phyloP scores from a whole-genome alignment of 805 yeast species.

The Lachancea fermentati region DNA sequence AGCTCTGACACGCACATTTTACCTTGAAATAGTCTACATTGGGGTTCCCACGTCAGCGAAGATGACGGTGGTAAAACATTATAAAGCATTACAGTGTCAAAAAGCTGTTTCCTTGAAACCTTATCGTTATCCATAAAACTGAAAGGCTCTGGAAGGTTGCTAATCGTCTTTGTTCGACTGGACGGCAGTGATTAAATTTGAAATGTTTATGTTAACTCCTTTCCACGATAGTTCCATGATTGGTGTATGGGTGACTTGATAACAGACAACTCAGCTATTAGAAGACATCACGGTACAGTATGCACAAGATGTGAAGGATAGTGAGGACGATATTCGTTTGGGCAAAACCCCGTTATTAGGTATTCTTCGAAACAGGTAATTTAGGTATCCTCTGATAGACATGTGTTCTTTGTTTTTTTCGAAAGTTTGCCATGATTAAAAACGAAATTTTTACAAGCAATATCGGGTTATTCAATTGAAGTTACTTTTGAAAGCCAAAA shows the following conservation, averaged over 20 bases:
- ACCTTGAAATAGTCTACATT: constrained; percentile 18
- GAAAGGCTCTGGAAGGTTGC: neutral
- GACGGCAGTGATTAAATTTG: neutral
- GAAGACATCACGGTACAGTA: too few relatives aligned
- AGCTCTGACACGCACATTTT: constrained; percentile 17
- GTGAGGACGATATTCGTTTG: too few relatives aligned
- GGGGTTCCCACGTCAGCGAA: constrained; percentile 12
- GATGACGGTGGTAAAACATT: constrained; percentile 19
- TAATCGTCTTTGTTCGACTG: neutral
- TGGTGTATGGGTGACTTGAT: neutral
- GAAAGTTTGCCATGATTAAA: too few relatives aligned
- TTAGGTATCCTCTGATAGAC: too few relatives aligned
- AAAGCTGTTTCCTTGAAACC: constrained; percentile 11
- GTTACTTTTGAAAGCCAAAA: neutral
- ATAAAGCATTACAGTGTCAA: constrained; percentile 13
- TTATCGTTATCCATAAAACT: neutral
- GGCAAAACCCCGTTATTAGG: too few relatives aligned
- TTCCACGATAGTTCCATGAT: too few relatives aligned
- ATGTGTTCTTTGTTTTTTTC: too few relatives aligned
- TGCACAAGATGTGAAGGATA: too few relatives aligned
- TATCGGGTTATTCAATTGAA: too few relatives aligned
- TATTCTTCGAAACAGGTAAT: too few relatives aligned
- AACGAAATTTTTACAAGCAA: too few relatives aligned
- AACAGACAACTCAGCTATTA: too few relatives aligned
- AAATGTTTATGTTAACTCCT: neutral